phyloP scores from a whole-genome alignment of 2,329 filamentous ascomycete genomes.

The Trichophyton schoenleinii region DNA sequence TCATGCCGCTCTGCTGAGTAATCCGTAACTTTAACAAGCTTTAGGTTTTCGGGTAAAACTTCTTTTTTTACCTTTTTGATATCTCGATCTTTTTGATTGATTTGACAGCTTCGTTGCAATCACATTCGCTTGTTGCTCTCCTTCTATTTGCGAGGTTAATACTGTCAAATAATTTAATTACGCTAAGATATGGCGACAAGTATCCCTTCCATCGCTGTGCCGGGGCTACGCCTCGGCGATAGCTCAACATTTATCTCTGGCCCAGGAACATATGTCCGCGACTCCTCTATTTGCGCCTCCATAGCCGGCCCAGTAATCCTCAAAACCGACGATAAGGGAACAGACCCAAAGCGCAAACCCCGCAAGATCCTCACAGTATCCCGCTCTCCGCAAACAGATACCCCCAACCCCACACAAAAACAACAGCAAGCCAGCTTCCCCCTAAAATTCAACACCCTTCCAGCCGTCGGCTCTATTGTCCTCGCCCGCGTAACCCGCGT shows the following conservation, averaged over 20 bases:
- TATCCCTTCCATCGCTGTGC: constrained; percentile 50
- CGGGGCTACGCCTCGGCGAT: constrained; percentile 68
- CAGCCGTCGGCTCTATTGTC: constrained; percentile 66
- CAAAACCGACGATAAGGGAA: constrained; percentile 25
- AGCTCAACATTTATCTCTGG: constrained; percentile 57
- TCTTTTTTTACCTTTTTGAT: not conserved
- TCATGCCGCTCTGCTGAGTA: not conserved
- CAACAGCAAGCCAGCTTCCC: constrained; percentile 1
- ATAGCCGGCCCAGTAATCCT: constrained; percentile 60
- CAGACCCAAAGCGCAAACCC: constrained; percentile 14
- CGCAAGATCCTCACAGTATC: constrained; percentile 16
- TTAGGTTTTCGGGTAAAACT: not conserved
- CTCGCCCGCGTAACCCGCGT: constrained; percentile 78
- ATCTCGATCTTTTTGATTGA: not conserved
- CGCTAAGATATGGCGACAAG: constrained; percentile 4
- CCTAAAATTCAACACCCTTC: constrained; percentile 54
- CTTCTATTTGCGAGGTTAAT: constrained; percentile 12
- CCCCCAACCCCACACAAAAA: constrained; percentile 1
- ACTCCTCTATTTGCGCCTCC: constrained; percentile 64
- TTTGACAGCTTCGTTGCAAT: not conserved
- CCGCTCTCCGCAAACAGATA: constrained; percentile 19
- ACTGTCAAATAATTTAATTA: not conserved
- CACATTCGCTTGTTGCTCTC: constrained; percentile 4
- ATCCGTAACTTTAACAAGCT: not conserved
- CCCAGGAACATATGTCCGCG: constrained; percentile 70